Evolutionary conservation across 2,329 filamentous ascomycete species (phyloP).

Genomic region (Thermoascus crustaceus): DNA sequence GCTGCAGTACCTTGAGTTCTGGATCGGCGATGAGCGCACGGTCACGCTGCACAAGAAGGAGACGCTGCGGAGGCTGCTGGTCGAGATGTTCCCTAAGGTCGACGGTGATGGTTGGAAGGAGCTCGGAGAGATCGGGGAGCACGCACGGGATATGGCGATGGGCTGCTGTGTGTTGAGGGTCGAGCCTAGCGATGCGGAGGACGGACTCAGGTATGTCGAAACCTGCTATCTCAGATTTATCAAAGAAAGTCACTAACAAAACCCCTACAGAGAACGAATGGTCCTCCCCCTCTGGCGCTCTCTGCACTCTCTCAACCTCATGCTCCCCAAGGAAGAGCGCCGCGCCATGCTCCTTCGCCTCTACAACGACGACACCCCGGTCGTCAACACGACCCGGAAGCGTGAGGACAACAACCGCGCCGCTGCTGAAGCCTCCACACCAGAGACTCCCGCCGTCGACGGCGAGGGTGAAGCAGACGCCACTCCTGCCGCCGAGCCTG

Average conservation of each 20-base stretch:
- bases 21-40: constrained; percentile 70
- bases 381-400: constrained; percentile 55
- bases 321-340: constrained; percentile 96
- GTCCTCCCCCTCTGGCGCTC: constrained; percentile 92
- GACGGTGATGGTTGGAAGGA: constrained; percentile 63
- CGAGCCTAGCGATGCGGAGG: constrained; percentile 59
- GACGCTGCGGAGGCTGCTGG: constrained; percentile 72
- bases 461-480: constrained; percentile 7
- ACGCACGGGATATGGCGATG: constrained; percentile 70
- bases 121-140: constrained; percentile 80
- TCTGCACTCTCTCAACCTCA: constrained; percentile 83
- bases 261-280: constrained; percentile 59
- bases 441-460: constrained; percentile 7
- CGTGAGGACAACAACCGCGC: too few relatives aligned
- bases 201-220: constrained; percentile 45
- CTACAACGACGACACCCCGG: constrained; percentile 79
- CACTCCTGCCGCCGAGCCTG: constrained; percentile 1
- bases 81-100: constrained; percentile 95
- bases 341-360: constrained; percentile 84
- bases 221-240: background rate
- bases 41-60: constrained; percentile 67
- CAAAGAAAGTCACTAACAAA: constrained; percentile 13
- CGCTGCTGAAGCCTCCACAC: constrained; percentile 10
- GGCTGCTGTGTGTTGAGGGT: constrained; percentile 87
- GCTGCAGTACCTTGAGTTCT: constrained; percentile 81